These are phyloP conservation scores for Pharnaceum exiguum DNA, from an alignment of 148 eudicot genomes.

Conservation along the genomic window DNA sequence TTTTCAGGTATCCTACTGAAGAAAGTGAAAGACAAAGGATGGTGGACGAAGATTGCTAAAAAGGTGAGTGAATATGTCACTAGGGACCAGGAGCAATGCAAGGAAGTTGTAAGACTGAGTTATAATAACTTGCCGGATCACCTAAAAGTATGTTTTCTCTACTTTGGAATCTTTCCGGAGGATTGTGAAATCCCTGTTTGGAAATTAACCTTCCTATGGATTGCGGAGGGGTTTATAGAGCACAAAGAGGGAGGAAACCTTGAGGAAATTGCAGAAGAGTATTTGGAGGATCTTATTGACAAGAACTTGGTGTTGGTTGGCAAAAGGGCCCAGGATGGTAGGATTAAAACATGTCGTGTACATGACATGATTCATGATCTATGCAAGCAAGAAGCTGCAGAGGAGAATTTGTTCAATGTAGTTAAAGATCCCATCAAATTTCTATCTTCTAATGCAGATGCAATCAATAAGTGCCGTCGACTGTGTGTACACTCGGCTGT, in stretches of 20 bases:
- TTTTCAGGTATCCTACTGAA: neutral
- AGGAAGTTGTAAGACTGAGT: conserved; percentile 19
- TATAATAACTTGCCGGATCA: conserved; percentile 29
- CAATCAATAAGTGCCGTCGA: neutral
- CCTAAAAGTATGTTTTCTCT: conserved; percentile 37
- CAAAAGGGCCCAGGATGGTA: conserved; percentile 15
- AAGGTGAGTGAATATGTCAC: conserved; percentile 22
- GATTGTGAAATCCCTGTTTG: conserved; percentile 26
- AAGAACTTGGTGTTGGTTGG: conserved; percentile 34
- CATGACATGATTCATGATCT: conserved; percentile 44
- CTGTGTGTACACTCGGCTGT: neutral
- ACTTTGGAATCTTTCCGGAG: conserved; percentile 29
- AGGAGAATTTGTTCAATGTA: conserved; percentile 32
- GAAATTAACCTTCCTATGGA: conserved; percentile 30
- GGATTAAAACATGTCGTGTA: conserved; percentile 36
- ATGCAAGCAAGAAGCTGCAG: conserved; percentile 29
- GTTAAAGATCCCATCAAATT: neutral
- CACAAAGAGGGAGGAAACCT: neutral
- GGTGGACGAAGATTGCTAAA: conserved; percentile 23
- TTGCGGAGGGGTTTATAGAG: conserved; percentile 39
- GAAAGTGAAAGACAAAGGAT: conserved; percentile 1
- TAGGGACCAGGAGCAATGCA: conserved; percentile 8
- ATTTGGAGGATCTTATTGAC: conserved; percentile 35
- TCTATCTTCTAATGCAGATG: conserved; percentile 2
- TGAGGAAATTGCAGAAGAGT: conserved; percentile 25